These are phyloP conservation scores for Phytophthora fragariaefolia DNA, from an alignment of 352 stramenopile genomes.

Conservation along the genomic window DNA sequence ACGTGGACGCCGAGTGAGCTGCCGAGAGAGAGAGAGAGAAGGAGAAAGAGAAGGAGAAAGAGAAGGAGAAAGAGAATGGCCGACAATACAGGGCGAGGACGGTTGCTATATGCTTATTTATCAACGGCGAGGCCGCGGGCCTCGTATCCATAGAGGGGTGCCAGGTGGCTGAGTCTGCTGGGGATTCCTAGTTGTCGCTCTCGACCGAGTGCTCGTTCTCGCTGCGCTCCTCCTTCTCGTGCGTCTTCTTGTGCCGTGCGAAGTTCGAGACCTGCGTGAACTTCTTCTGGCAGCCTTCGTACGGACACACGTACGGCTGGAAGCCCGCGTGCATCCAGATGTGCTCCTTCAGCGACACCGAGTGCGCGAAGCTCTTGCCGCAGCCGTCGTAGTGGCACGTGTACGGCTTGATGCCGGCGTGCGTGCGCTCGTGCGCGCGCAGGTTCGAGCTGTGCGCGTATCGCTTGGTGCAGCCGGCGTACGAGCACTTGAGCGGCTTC, in stretches of 20 bases:
- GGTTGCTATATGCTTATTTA: constrained; percentile 21
- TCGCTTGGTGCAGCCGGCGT: constrained; percentile 85
- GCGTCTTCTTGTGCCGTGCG: constrained; percentile 87
- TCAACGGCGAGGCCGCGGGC: constrained; percentile 9
- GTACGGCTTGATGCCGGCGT: constrained; percentile 91
- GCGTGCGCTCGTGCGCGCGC: constrained; percentile 91
- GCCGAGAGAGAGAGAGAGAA: not conserved
- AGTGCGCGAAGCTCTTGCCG: constrained; percentile 91
- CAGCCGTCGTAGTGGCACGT: constrained; percentile 91
- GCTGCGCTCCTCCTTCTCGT: constrained; percentile 77
- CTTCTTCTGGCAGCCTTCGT: constrained; percentile 88
- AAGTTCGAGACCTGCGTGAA: constrained; percentile 92
- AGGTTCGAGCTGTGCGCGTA: constrained; percentile 93
- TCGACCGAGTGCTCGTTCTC: constrained; percentile 60
- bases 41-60: not conserved
- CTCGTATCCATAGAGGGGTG: constrained; percentile 8
- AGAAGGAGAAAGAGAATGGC: not conserved
- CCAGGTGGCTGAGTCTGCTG: not conserved
- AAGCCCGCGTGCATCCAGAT: constrained; percentile 92
- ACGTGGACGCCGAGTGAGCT: constrained; percentile 30
- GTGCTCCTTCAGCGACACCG: constrained; percentile 92
- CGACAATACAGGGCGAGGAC: not conserved
- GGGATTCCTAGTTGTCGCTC: constrained; percentile 51
- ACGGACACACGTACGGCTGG: constrained; percentile 92
- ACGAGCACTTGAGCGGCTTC: constrained; percentile 90